phyloP scores from a whole-genome alignment of 352 stramenopile species.

The Phytophthora aleatoria region DNA sequence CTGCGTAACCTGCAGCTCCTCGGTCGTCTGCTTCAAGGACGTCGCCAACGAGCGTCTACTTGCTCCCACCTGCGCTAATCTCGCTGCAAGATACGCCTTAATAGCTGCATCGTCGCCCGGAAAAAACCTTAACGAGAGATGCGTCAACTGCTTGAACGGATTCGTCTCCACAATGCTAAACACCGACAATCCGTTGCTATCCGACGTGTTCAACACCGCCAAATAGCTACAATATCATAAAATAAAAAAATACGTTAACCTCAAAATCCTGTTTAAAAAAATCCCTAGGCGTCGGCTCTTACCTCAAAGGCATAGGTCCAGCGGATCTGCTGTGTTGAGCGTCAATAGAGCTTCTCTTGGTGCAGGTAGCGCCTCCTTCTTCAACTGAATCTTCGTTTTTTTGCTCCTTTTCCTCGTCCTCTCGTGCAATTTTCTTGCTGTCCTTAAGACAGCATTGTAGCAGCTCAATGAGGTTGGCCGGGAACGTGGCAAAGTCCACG shows the following conservation, averaged over 20 bases:
- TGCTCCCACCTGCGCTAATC: constrained; percentile 82
- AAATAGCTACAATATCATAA: constrained; percentile 58
- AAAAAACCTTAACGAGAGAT: constrained; percentile 89
- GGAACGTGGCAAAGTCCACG: constrained; percentile 94
- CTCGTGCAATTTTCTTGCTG: constrained; percentile 46
- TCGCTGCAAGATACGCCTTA: constrained; percentile 91
- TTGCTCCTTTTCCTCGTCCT: constrained; percentile 23
- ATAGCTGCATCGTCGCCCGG: constrained; percentile 88
- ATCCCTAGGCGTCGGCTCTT: neutral
- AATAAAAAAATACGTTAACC: neutral
- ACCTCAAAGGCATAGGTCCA: constrained; percentile 75
- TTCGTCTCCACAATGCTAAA: constrained; percentile 96
- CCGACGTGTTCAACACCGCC: constrained; percentile 78
- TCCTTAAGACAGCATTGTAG: constrained; percentile 88
- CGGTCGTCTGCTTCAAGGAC: constrained; percentile 51
- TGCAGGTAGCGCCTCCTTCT: neutral
- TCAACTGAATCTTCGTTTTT: constrained; percentile 9
- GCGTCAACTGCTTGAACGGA: constrained; percentile 94
- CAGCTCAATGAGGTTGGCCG: constrained; percentile 93
- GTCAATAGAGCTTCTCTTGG: constrained; percentile 6
- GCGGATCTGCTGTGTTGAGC: constrained; percentile 44
- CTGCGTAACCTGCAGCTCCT: constrained; percentile 46
- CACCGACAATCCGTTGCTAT: constrained; percentile 61
- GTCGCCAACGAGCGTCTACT: constrained; percentile 49
- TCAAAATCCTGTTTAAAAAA: constrained; percentile 5